Conservation (phyloP, 2,329 filamentous ascomycete species). For the Neurospora crassa region DNA sequence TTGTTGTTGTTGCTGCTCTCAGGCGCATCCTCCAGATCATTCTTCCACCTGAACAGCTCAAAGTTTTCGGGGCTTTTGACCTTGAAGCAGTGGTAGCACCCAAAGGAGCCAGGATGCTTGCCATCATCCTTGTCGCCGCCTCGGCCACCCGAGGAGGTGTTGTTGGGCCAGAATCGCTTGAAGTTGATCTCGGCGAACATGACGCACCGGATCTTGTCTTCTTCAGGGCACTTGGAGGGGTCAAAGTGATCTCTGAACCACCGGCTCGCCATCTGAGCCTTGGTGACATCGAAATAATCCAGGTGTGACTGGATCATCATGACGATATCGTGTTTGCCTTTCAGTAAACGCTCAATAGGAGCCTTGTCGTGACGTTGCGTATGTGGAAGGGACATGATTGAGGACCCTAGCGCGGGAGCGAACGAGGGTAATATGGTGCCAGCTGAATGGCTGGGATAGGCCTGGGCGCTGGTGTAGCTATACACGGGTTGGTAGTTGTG, state of each 20-base stretch:
- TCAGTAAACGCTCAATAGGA: not conserved
- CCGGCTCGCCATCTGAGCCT: constrained; percentile 2
- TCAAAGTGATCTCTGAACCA: constrained; percentile 13
- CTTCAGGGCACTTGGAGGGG: constrained; percentile 3
- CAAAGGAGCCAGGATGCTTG: constrained; percentile 9
- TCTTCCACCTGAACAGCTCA: constrained; percentile 13
- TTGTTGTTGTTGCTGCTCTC: not conserved
- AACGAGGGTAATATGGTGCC: not conserved
- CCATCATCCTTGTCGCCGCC: constrained; percentile 1
- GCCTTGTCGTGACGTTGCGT: not conserved
- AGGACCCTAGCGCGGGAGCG: not conserved
- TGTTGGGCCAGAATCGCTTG: constrained; percentile 10
- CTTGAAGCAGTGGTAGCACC: constrained; percentile 17
- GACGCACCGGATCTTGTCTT: constrained; percentile 9
- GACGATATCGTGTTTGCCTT: constrained; percentile 4
- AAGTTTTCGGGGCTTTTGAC: constrained; percentile 12
- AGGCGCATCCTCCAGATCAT: constrained; percentile 1
- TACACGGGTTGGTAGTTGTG: constrained; percentile 7
- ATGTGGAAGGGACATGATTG: not conserved
- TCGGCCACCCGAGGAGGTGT: not conserved
- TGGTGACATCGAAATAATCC: constrained; percentile 7
- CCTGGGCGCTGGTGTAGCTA: constrained; percentile 1
- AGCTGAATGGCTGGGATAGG: constrained; percentile 5
- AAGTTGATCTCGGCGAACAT: constrained; percentile 12
- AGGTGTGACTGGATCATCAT: constrained; percentile 7